Evolutionary conservation across 2,329 filamentous ascomycete species (phyloP).

Genomic region (Fusarium sp.): DNA sequence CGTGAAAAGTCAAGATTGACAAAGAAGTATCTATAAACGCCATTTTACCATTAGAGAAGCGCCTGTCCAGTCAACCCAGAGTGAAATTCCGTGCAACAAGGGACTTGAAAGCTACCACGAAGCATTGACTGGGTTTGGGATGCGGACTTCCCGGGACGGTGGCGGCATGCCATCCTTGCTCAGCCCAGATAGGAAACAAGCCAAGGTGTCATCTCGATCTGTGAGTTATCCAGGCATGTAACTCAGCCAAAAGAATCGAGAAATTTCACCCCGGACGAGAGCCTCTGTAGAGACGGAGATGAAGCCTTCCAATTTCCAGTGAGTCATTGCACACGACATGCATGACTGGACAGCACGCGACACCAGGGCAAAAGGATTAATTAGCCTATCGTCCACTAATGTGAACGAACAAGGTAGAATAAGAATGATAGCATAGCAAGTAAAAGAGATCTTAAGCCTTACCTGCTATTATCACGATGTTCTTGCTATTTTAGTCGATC

Average conservation of each 20-base stretch:
- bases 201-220: background rate
- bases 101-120: background rate
- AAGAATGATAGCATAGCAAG: background rate
- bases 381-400: background rate
- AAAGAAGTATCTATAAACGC: background rate
- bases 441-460: background rate
- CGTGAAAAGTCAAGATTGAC: background rate
- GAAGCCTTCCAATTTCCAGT: background rate
- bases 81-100: background rate
- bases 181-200: background rate
- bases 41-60: background rate
- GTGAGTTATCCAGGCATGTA: background rate
- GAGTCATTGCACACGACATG: background rate
- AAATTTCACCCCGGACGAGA: background rate
- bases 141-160: background rate
- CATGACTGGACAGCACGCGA: background rate
- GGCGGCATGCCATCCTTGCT: background rate
- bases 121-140: background rate
- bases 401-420: background rate
- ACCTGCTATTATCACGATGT: background rate
- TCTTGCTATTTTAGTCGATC: background rate
- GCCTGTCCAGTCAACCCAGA: background rate
- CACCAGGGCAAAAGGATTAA: background rate
- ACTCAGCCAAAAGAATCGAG: background rate
- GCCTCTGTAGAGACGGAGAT: background rate